Evolutionary conservation across 139 green algal species (phyloP), one percentile per base, ranked within the genome.

Genomic region (Picochlorum sp.): DNA sequence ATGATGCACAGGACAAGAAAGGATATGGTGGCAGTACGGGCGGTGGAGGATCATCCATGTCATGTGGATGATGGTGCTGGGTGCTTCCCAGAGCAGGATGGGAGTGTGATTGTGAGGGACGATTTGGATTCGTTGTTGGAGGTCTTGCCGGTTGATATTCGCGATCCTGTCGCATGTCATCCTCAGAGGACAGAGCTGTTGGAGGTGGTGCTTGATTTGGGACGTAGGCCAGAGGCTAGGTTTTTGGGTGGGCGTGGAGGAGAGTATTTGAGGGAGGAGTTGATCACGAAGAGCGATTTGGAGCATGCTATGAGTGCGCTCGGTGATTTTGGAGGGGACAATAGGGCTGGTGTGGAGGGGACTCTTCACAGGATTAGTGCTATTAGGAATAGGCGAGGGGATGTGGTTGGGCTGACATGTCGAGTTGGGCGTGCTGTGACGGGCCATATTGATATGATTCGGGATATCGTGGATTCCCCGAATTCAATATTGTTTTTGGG

Each of bases 371-470:
- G 86, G 57, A 94, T 94, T 67, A 80, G 57, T n/a, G 77, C 81
- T 60, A 90, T 98, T 34, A 75, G 86, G 50, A 96, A 96, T 74
- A 76, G 93, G 10, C 71, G 77, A 8, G 92, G 87, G 21, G 62
- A 69, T 23, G 82, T 98, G 45, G 84, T 98, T 3, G 93, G 93
- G 3, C 83, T 98, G 57, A 98, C 93, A 1, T 98, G 91, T 68
- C 86, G 93, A 15, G 93, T 96, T 10, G 93, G 93, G 0, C 83
- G 93, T 0, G 92, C 88, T 1, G 86, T 98, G 8, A 89, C 79
- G 4, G 93, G 94, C 30, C 90, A 96, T 69, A 81, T 95, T 6
- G 85, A 92, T 71, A 95, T 98, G 89, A 88, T 98, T 20, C 60
- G 79, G 2, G 92, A 98, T 73, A 77, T 97, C 0, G 72, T 98